phyloP scores from a whole-genome alignment of 2,329 filamentous ascomycete species.

The Mollisia scopiformis region DNA sequence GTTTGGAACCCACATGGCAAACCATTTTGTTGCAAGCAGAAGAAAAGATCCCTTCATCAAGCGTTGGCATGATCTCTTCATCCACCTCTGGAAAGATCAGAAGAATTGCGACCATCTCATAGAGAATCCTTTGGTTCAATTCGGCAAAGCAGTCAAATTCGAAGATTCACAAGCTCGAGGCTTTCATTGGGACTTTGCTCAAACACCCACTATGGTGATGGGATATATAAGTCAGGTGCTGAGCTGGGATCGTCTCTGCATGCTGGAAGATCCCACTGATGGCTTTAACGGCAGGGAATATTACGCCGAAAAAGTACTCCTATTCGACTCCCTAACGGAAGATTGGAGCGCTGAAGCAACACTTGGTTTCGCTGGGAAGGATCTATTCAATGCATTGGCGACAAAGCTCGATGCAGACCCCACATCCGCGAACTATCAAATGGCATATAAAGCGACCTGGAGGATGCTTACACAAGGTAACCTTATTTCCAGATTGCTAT shows the following conservation, averaged over 20 bases:
- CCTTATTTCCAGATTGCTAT: too few species aligned
- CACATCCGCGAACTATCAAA: conserved; percentile 31
- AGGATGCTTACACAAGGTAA: conserved; percentile 38
- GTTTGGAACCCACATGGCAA: conserved; percentile 35
- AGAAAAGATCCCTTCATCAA: conserved; percentile 47
- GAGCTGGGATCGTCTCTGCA: conserved; percentile 38
- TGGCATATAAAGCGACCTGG: conserved; percentile 35
- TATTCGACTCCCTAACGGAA: conserved; percentile 37
- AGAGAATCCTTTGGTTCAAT: conserved; percentile 37
- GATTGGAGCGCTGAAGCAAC: conserved; percentile 34
- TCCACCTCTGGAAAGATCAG: conserved; percentile 40
- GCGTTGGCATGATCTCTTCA: conserved; percentile 43
- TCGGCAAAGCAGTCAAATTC: conserved; percentile 18
- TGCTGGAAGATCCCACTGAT: conserved; percentile 38
- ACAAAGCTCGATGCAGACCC: conserved; percentile 31
- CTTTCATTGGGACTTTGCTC: conserved; percentile 6
- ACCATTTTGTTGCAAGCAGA: conserved; percentile 47
- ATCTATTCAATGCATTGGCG: conserved; percentile 38
- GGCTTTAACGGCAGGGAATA: conserved; percentile 41
- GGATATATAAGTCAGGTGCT: conserved; percentile 37
- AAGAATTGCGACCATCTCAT: conserved; percentile 38
- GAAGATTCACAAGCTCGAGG: conserved; percentile 23
- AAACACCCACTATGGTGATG: conserved; percentile 1
- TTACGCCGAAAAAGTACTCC: conserved; percentile 37
- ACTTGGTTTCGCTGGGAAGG: conserved; percentile 37